Evolutionary conservation across 345 rosid species (phyloP).

Genomic region (Lumnitzera littorea): DNA sequence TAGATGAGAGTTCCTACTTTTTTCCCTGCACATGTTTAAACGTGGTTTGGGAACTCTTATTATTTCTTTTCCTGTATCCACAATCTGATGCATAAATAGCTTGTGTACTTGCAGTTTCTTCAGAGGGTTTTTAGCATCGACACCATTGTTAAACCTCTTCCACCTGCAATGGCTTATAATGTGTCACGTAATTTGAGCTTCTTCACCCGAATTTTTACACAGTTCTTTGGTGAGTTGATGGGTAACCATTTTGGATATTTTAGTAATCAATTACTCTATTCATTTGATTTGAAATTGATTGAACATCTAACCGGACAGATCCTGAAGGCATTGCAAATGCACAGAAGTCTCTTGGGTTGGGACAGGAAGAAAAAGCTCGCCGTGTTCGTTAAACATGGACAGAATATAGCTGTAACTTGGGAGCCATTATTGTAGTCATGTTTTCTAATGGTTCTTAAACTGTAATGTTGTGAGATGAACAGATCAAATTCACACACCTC

Average conservation of each 20-base stretch:
- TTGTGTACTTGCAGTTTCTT: constrained; percentile 53
- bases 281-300: background rate
- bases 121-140: constrained; percentile 85
- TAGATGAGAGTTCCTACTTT: background rate
- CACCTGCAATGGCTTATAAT: constrained; percentile 80
- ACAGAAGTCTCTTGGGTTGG: constrained; percentile 86
- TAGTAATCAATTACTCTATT: background rate
- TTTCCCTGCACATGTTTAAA: background rate
- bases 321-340: constrained; percentile 96
- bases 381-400: constrained; percentile 44
- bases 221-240: constrained; percentile 74
- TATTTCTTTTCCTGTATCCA: background rate
- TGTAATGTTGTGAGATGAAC: too few species aligned
- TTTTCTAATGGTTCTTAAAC: background rate
- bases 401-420: background rate
- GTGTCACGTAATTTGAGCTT: constrained; percentile 90
- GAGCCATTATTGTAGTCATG: background rate
- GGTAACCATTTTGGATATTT: background rate
- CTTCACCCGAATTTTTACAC: constrained; percentile 94
- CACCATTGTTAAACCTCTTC: constrained; percentile 94
- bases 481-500: too few species aligned
- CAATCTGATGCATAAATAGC: background rate
- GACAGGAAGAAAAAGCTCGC: constrained; percentile 87
- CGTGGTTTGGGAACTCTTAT: background rate
- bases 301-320: constrained; percentile 33